phyloP scores from a whole-genome alignment of 2,329 filamentous ascomycete species.

The Aspergillus eucalypticola region DNA sequence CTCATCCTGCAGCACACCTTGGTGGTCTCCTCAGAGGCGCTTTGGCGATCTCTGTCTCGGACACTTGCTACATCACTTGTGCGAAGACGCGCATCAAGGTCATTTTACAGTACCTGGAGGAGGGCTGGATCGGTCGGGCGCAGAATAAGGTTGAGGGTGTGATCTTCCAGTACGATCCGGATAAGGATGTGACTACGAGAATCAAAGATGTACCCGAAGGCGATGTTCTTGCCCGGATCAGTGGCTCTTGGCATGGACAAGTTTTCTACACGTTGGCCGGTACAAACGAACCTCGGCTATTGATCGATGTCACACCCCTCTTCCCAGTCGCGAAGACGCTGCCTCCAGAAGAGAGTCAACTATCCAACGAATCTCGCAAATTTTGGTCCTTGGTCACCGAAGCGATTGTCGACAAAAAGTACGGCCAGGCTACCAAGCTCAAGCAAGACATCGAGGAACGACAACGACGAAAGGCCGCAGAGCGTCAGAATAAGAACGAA shows the following conservation, averaged over 20 bases:
- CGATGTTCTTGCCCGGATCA: slow-evolving; percentile 78
- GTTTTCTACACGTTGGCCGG: slow-evolving; percentile 60
- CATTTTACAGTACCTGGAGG: slow-evolving; percentile 89
- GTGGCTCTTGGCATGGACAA: slow-evolving; percentile 80
- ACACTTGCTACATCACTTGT: slow-evolving; percentile 85
- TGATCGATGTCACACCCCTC: slow-evolving; percentile 87
- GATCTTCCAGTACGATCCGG: slow-evolving; percentile 84
- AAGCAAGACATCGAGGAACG: slow-evolving; percentile 91
- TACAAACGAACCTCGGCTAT: slow-evolving; percentile 60
- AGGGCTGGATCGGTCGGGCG: slow-evolving; percentile 88
- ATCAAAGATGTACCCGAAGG: slow-evolving; percentile 85
- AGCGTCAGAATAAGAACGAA: slow-evolving; percentile 68
- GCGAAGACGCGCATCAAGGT: slow-evolving; percentile 87
- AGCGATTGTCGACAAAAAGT: slow-evolving; percentile 82
- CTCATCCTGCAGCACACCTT: slow-evolving; percentile 89
- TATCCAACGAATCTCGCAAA: slow-evolving; percentile 83
- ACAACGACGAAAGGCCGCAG: slow-evolving; percentile 80
- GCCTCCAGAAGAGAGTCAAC: slow-evolving; percentile 74
- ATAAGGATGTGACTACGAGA: slow-evolving; percentile 75
- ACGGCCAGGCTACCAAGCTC: slow-evolving; percentile 74
- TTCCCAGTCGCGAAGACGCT: slow-evolving; percentile 74
- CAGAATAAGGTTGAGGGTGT: slow-evolving; percentile 92
- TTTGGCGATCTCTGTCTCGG: slow-evolving; percentile 86
- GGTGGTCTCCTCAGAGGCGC: slow-evolving; percentile 84
- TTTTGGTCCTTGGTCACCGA: slow-evolving; percentile 88